Percentiles rank a stretch among this genome's conserved stretches.
These are phyloP conservation scores for Zizania latifolia DNA, from an alignment of 176 grass and related monocot genomes.

Conservation along the genomic window DNA sequence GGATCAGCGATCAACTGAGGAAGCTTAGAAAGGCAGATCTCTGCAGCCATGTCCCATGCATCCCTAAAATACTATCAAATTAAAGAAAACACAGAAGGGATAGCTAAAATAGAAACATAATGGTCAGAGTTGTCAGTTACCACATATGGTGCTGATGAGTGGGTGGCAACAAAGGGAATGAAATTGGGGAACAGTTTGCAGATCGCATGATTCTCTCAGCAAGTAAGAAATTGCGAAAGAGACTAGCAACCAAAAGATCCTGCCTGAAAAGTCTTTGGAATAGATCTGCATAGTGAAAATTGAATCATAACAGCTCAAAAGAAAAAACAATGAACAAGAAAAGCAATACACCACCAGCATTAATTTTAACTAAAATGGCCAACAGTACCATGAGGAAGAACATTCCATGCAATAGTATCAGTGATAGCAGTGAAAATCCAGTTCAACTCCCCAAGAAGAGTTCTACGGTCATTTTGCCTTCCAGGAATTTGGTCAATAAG, in stretches of 20 bases:
- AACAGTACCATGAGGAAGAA: constrained; percentile 66
- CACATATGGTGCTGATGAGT: constrained; percentile 99
- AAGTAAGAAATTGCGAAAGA: constrained; percentile 94
- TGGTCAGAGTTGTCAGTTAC: constrained; percentile 38
- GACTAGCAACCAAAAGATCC: constrained; percentile 91
- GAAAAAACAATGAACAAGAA: background rate
- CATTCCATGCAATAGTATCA: constrained; percentile 84
- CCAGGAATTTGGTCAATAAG: constrained; percentile 75
- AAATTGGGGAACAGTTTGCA: constrained; percentile 92
- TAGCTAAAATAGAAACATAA: constrained; percentile 7
- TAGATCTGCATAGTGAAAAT: constrained; percentile 52
- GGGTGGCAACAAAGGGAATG: constrained; percentile 62
- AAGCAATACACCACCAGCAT: background rate
- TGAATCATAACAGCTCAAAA: constrained; percentile 10
- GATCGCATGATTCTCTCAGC: constrained; percentile 95
- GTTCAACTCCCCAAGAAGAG: constrained; percentile 78
- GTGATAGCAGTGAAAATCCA: constrained; percentile 91
- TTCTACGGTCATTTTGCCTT: constrained; percentile 80
- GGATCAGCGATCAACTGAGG: constrained; percentile 69
- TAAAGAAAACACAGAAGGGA: constrained; percentile 2
- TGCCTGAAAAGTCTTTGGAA: constrained; percentile 90
- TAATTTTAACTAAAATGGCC: background rate
- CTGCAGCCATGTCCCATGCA: constrained; percentile 99
- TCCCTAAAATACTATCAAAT: constrained; percentile 55
- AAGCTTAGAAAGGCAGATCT: constrained; percentile 95